Base-by-base conservation (phyloP, 1,139 yeast genomes). In the Martiniozyma asiatica region DNA sequence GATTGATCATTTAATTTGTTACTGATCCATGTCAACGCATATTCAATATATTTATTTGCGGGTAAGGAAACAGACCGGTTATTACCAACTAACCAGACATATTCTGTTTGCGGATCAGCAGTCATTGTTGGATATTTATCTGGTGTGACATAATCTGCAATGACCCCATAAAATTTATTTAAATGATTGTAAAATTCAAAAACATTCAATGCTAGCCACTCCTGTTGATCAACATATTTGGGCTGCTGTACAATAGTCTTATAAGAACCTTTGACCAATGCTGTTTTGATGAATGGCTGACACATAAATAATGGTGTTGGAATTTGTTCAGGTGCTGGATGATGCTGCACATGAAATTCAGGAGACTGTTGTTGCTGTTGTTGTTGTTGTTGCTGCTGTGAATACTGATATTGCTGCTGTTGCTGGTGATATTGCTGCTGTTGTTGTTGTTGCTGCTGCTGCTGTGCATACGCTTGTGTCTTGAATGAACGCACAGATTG, bases 261-360 rank as follows among this genome's bases (percentile, higher is more conserved):
- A 60, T 85, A 92, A 1, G 94, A 81, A n/a, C 99, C 99, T 49
- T 89, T 89, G 20, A 92, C 98, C 27, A 89, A 62, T 0, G 97
- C 94, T 0, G 96, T 82, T 39, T 87, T 77, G 5, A 87, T 92
- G 55, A 81, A 92, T 10, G 97, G 97, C 43, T 87, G 95, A 50
- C 93, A 78, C 45, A 89, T 54, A 50, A 85, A 89, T 29, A 79
- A 62, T 44, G 39, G 34, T 10, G 33, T 35, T 13, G 18, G 26
- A 14, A 32, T 38, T 24, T 30, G 45, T 8, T 6, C 6, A 6
- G 18, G 7, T 38, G 32, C 39, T 23, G 32, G 42, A 12, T 37
- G 45, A 23, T 38, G 43, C 24, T 42, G 50, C 13, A 37, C 46
- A 24, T 43, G 44, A 50, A 33, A 56, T 11, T 24, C 27, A n/a